Conservation (phyloP, 768 basidiomycete genomes). For the Hericium rajendrae region DNA sequence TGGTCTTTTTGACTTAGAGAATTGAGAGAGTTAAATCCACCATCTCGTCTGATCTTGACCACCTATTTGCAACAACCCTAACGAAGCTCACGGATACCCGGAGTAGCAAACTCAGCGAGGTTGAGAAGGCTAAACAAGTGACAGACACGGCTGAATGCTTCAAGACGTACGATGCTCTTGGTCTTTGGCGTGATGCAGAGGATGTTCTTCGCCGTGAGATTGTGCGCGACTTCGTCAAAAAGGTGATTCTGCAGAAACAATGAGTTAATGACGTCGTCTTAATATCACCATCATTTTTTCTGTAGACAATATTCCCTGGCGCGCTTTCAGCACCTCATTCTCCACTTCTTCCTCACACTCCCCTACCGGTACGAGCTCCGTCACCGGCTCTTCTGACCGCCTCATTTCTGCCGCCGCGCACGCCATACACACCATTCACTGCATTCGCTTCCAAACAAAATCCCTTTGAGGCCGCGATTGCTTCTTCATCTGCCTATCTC, state of each 20-base stretch:
- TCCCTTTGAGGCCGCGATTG: constrained; percentile 25
- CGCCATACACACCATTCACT: constrained; percentile 45
- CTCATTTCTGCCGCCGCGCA: constrained; percentile 38
- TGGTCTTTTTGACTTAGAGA: constrained; percentile 34
- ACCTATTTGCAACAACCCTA: constrained; percentile 62
- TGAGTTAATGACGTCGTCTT: neutral
- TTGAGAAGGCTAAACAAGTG: constrained; percentile 53
- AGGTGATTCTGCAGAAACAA: constrained; percentile 32
- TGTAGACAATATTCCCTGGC: constrained; percentile 65
- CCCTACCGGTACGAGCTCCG: constrained; percentile 32
- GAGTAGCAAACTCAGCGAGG: constrained; percentile 42
- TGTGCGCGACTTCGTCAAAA: constrained; percentile 66
- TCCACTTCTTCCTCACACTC: constrained; percentile 70
- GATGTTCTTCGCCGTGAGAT: constrained; percentile 70
- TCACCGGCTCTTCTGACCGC: constrained; percentile 30
- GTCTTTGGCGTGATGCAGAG: constrained; percentile 82
- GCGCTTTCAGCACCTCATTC: constrained; percentile 62
- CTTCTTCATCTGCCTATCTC: constrained; percentile 31
- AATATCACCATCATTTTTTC: neutral
- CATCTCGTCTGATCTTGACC: constrained; percentile 78
- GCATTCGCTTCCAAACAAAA: constrained; percentile 34
- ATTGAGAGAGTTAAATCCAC: constrained; percentile 79
- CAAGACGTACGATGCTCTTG: constrained; percentile 67
- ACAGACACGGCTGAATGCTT: constrained; percentile 72
- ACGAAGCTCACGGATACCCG: constrained; percentile 33